Base-by-base conservation (phyloP, 2,329 filamentous ascomycete species). In the Aspergillus sp. region DNA sequence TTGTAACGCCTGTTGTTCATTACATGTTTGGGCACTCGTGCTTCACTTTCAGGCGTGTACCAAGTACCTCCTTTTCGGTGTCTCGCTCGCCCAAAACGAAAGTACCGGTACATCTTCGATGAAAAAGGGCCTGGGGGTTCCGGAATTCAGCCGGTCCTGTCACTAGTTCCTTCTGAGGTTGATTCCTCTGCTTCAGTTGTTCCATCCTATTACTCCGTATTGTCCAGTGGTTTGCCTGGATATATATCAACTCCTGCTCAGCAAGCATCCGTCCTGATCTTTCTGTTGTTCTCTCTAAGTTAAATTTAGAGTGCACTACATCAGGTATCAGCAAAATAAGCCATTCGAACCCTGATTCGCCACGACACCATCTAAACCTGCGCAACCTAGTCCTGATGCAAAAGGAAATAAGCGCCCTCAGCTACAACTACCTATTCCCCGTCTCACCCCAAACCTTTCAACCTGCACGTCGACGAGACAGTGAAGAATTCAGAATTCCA, bases 41-140 rank as follows among this genome's bases (percentile, higher is more conserved):
- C 47, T 52, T 46, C 31, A 37, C 35, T 27, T 33, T 39, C 21
- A 19, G 25, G 5, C 19, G 27, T n/a, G 52, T 54, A 47, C 52
- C 41, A 27, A 48, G 54, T 56, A 51, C 47, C 40, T 55, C 39
- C 27, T 50, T 25, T 31, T 43, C 44, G 21, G 43, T 48, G 52
- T 31, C 44, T 37, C 12, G 17, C 33, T n/a, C 23, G 21, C 33
- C 31, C 23, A 31, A 40, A 40, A 21, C 11, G 43, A 48, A 54
- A 54, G 52, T 54, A 54, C 44, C n/a, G 21, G 52, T 54, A 54
- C 52, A 23, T 21, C n/a, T 31, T 21, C 41, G 41, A 21, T 17
- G 21, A 50, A 35, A 14, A 53, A 41, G 23, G 11, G 23, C 15
- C 33, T 54, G 14, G 52, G 47, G 40, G n/a, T n/a, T 54, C 43